A percentile compares a stretch with the other conserved stretches of the same genome.
Evolutionary conservation across 1,284 basidiomycete genomes (phyloP).

Genomic region (Ustilago shanxiensis): DNA sequence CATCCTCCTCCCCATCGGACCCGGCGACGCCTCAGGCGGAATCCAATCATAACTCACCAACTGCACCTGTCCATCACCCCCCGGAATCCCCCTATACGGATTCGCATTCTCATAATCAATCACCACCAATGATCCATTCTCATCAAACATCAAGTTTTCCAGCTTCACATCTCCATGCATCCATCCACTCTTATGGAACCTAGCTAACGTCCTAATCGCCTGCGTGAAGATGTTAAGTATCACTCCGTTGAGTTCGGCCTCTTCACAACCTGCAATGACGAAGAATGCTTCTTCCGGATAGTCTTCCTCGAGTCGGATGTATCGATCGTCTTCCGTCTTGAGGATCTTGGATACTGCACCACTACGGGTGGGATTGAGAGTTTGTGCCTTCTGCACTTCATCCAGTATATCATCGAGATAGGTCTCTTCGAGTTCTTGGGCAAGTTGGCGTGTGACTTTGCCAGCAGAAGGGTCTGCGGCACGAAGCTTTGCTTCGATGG

Average conservation of each 20-base stretch:
- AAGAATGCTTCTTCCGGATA: constrained; percentile 69
- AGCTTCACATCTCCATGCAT: constrained; percentile 69
- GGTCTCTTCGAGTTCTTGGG: constrained; percentile 53
- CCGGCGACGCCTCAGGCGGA: constrained; percentile 62
- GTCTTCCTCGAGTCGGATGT: constrained; percentile 66
- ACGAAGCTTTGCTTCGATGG: constrained; percentile 64
- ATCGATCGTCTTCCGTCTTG: constrained; percentile 62
- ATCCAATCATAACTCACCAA: constrained; percentile 67
- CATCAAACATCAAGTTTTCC: constrained; percentile 68
- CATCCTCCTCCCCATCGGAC: constrained; percentile 60
- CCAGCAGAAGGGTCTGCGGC: constrained; percentile 53
- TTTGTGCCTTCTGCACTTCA: constrained; percentile 68
- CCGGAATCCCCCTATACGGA: constrained; percentile 62
- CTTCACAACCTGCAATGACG: constrained; percentile 67
- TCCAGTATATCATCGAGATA: constrained; percentile 67
- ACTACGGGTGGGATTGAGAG: constrained; percentile 56
- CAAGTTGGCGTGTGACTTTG: constrained; percentile 26
- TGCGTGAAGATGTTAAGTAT: constrained; percentile 61
- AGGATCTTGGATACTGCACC: constrained; percentile 54
- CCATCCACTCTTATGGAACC: constrained; percentile 66
- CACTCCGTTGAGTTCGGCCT: constrained; percentile 62
- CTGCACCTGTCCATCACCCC: constrained; percentile 63
- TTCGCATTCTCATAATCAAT: constrained; percentile 69
- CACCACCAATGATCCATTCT: constrained; percentile 55
- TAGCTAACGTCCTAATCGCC: constrained; percentile 54